These are phyloP conservation scores for Myriosclerotinia duriaeana DNA, from an alignment of 2,329 filamentous ascomycete genomes.

Conservation along the genomic window DNA sequence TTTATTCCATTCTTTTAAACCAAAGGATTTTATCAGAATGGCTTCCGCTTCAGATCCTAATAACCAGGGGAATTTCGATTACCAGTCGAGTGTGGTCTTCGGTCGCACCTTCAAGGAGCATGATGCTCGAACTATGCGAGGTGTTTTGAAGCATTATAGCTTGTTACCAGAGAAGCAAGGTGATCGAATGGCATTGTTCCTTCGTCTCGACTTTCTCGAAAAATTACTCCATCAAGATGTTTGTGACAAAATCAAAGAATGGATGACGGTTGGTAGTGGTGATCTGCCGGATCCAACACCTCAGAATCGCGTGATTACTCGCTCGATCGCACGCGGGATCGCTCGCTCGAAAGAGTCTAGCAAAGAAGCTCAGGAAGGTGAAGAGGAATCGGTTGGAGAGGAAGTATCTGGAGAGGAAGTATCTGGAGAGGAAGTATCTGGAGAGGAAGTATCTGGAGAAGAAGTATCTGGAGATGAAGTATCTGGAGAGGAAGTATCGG, in stretches of 20 bases:
- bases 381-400: background rate
- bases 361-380: background rate
- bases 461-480: background rate
- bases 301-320: background rate
- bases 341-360: background rate
- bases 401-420: no score
- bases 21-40: background rate
- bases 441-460: background rate
- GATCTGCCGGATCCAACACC: background rate
- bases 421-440: no score
- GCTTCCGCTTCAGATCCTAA: no score
- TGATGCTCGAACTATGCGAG: slow-evolving; percentile 31
- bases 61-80: background rate
- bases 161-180: slow-evolving; percentile 24
- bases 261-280: slow-evolving; percentile 31
- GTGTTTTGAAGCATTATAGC: slow-evolving; percentile 29
- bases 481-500: no score
- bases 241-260: slow-evolving; percentile 25
- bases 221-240: slow-evolving; percentile 26
- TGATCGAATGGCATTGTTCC: slow-evolving; percentile 26
- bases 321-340: background rate
- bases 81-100: slow-evolving; percentile 25
- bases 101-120: slow-evolving; percentile 33
- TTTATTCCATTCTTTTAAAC: background rate
- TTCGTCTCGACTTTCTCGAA: slow-evolving; percentile 25